Evolutionary conservation across 2,329 filamentous ascomycete species (phyloP), one percentile per base, ranked within the genome.

Genomic region (Seiridium cupressi): DNA sequence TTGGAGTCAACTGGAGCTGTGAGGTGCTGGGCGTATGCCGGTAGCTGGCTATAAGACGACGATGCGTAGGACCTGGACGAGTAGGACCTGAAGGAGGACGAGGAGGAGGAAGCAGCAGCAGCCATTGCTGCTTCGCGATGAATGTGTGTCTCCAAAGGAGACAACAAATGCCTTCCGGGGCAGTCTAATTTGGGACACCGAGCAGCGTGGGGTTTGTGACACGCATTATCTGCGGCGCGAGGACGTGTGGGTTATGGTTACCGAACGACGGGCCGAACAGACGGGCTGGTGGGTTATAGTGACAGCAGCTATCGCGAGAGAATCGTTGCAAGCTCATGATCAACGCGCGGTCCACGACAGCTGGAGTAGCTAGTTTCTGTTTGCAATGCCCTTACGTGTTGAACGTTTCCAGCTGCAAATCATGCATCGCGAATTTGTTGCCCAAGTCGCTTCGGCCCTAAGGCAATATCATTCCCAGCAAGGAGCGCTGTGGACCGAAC

Each of bases 31-130:
- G 74, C 63, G 42, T 59, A 74, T 75, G 63, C 75, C 72, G 65
- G 77, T 70, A 48, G 78, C 79, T 48, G 79, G 81, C 42, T 79
- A 78, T 60, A 74, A n/a, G 59, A 82, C 59, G 80, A 82, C 40
- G 80, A 82, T 42, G 79, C 75, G 61, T 77, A 81, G 34, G 80
- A 82, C 55, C 70, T 66, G 57, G 76, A 80, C 10, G 73, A 74
- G 55, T 70, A 68, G 58, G 72, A 71, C 55, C 70, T 66, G 58
- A 76, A 80, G 11, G 73, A 75, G 55, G 71, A 69, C 59, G 72
- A 72, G 72, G 79, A 60, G 26, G 61, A 60, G 34, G 61, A 59
- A 49, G 54, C 51, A 42, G 57, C 57, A 51, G 63, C 57, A 55
- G 63, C 55, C 59, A 61, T 61, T 11, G 58, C 60, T 49, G 48